Percentiles rank a stretch among this genome's conserved stretches.
Evolutionary conservation across 148 eudicot genomes (phyloP).

Genomic region (Silene conica): DNA sequence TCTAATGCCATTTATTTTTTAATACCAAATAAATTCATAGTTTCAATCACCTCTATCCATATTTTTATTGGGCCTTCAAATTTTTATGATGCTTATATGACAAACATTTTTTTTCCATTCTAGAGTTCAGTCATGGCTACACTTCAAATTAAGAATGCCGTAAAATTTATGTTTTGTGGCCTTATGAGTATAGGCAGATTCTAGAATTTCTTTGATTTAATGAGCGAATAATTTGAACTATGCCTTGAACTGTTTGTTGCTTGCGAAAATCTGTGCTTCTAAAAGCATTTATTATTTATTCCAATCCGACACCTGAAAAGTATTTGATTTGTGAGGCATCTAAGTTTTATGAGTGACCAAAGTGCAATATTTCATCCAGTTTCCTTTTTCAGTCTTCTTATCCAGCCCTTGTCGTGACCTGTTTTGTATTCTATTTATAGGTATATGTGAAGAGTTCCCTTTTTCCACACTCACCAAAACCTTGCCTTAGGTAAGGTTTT

Average conservation of each 20-base stretch:
- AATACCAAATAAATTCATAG: not conserved
- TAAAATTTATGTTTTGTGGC: not conserved
- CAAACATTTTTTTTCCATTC: not conserved
- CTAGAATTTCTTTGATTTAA: not conserved
- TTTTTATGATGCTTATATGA: not conserved
- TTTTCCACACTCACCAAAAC: conserved; percentile 83
- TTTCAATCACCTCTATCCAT: not conserved
- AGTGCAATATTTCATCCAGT: not conserved
- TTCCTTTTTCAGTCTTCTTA: not conserved
- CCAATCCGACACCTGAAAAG: not conserved
- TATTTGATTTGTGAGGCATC: not conserved
- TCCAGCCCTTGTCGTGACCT: not conserved
- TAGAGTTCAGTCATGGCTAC: not conserved
- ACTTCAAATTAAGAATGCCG: not conserved
- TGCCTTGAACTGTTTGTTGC: not conserved
- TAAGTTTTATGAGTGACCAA: not conserved
- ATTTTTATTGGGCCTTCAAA: not conserved
- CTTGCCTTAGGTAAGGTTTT: conserved; percentile 68
- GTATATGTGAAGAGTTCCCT: conserved; percentile 72
- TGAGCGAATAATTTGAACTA: no score
- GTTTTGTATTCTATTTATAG: conserved; percentile 28
- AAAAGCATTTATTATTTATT: not conserved
- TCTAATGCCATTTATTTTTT: no score
- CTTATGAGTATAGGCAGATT: not conserved
- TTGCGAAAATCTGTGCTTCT: not conserved